phyloP scores from a whole-genome alignment of 23 red algal species.

The Gracilariopsis chorda region DNA sequence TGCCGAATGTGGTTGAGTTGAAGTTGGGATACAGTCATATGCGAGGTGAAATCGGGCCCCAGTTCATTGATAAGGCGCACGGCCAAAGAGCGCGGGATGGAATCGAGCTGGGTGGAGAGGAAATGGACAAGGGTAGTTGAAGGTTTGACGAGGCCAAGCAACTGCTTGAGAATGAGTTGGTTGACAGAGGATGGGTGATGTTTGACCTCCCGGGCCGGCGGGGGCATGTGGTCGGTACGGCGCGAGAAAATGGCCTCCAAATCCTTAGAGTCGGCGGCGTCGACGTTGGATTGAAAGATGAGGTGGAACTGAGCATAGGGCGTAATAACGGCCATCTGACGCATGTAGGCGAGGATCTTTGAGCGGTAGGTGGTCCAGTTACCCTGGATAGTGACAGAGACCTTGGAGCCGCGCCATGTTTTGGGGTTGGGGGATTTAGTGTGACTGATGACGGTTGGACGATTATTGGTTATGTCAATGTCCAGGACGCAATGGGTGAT shows the following conservation, averaged over 20 bases:
- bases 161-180: conserved; percentile 79
- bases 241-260: conserved; percentile 75
- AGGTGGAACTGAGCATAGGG: conserved; percentile 85
- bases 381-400: conserved; percentile 84
- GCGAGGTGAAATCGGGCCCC: conserved; percentile 37
- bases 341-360: conserved; percentile 82
- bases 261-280: neutral
- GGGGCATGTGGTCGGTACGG: conserved; percentile 78
- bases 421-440: conserved; percentile 23
- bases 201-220: conserved; percentile 71
- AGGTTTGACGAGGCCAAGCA: conserved; percentile 47
- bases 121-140: conserved; percentile 52
- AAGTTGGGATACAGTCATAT: conserved; percentile 61
- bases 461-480: conserved; percentile 86
- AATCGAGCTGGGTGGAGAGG: conserved; percentile 54
- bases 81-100: conserved; percentile 63
- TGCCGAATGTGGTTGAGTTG: conserved; percentile 73
- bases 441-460: conserved; percentile 62
- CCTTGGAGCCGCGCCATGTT: conserved; percentile 68
- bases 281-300: conserved; percentile 6
- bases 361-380: conserved; percentile 84
- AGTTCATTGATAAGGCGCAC: conserved; percentile 68
- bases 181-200: conserved; percentile 92
- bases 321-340: conserved; percentile 94
- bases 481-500: conserved; percentile 78